Evolutionary conservation across 441 rosid genomes (phyloP), one percentile per base, ranked within the genome.

Genomic region (California macrophylla): DNA sequence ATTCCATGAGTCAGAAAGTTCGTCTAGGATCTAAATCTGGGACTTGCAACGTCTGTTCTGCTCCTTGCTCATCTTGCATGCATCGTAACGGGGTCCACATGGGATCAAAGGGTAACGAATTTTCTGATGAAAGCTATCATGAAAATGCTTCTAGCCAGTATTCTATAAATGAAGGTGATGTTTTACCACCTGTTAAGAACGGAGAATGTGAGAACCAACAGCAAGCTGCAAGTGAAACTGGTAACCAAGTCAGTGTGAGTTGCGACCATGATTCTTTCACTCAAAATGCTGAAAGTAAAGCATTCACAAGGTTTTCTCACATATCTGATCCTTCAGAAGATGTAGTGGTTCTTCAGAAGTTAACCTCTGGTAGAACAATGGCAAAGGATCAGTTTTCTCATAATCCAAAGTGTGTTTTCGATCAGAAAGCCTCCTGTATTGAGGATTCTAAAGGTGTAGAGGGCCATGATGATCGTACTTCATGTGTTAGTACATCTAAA

Each of bases 21-120:
- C 75, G 24, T 70, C 68, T 74, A 45, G 77, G 71, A 77, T 77
- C 71, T 72, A 93, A 87, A 78, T 90, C 92, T 72, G 95, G 96
- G 81, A 92, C 89, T 70, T 87, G 94, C 78, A 87, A 87, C 78
- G 87, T 85, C 70, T 89, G 91, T 75, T 89, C 82, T 67, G 85
- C 96, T 71, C 90, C 95, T 78, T 86, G 96, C 82, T 88, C 95
- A 66, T 93, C 95, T 56, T 93, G 97, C 77, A 86, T 86, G 90
- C 97, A 90, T 77, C 87, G 72, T 71, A 83, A 77, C 73, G 71
- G 71, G 69, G 83, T 80, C 76, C 71, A 70, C 67, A 79, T 84
- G 81, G 89, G 82, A 74, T 82, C 85, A 30, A 87, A 87, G 74
- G 78, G 50, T 66, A 85, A 76, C 6, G 94, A 83, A 74, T 80